Evolutionary conservation across 1,284 basidiomycete genomes (phyloP), one percentile per base, ranked within the genome.

Genomic region (Boletus hoseneyae): DNA sequence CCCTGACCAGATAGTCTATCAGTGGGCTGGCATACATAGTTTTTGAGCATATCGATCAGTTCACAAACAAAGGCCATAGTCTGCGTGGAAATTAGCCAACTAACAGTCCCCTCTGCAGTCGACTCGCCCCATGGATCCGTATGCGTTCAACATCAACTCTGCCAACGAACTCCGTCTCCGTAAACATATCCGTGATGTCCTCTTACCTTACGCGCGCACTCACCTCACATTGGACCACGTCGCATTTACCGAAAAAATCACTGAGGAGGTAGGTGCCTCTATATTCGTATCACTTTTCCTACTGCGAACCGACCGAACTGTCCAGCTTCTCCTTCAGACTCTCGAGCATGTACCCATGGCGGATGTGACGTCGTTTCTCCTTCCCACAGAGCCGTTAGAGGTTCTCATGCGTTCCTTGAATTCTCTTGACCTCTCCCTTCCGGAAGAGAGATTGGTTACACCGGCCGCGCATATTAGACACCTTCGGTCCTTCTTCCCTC

Each of bases 221-320:
- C 77, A 86, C 63, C 66, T 83, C 32, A 77, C 81, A 0, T 75
- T 67, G 44, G 72, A 83, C 58, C 75, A 85, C 60, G 65, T 79
- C 34, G 63, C 70, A n/a, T 80, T 76, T 58, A 83, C 82, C 3
- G 70, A 78, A 54, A 61, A 69, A 47, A 67, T 71, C 3, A 75
- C 79, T 7, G 61, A 72, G 37, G 71, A 80, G 59, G 83, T 77
- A 54, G 44, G 71, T 63, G 9, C 33, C 40, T 7, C 23, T 25
- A 23, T 6, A 23, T 23, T 15, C 39, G 39, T 21, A 23, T 21
- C 12, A 15, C 30, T 23, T 35, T 42, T 16, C 13, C 15, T 21
- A 32, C 34, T 33, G 4, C 32, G 21, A 19, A 56, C 51, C 52
- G 27, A 51, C 59, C 33, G 39, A 43, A 8, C 46, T 33, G 16